Evolutionary conservation across 352 stramenopile species (phyloP), one percentile per base, ranked within the genome.

Genomic region (Phytophthora pseudosyringae): DNA sequence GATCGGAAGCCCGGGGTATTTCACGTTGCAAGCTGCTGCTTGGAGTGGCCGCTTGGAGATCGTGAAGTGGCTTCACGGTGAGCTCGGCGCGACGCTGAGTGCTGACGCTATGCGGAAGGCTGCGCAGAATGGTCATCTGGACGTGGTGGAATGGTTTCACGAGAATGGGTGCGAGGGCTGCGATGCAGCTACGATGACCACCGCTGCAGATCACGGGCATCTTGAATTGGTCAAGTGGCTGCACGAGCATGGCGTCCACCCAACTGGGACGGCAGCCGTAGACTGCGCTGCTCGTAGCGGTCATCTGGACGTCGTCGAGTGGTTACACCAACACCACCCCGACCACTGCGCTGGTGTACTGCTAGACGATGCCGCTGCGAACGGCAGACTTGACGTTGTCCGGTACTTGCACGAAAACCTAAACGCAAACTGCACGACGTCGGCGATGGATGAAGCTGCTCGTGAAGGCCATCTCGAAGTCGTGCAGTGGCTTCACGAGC

Each of bases 401-500:
- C 8, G 66, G 25, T 70, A 58, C 12, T 10, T 70, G 5, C 55
- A 66, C 18, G 40, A 52, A 11, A 36, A 66, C 5, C 5, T 65
- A 4, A 13, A 57, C 15, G 40, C 29, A 5, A 36, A 1, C 10
- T 56, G 55, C 31, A 57, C 47, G 2, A 66, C 47, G 12, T 57
- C 47, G 2, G 62, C 62, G 5, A 71, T 71, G 56, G 56, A 71
- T 45, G 49, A 56, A 4, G 63, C 63, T 54, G 41, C 63, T 36
- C 55, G 63, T 43, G 57, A 67, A 39, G 63, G 63, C 0, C 63
- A 61, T 11, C 47, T 70, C 5, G 48, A 48, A 5, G 26, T 71
- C 2, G 47, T 67, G 2, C n/a, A 58, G 6, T 76, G 63, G 71
- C 67, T 79, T 4, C 60, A 75, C 29, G 16, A 47, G n/a, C 28